A percentile compares a stretch with the other conserved stretches of the same genome.
Evolutionary conservation across 1,139 yeast genomes (phyloP).

Genomic region (Sugiyamaella castrensis): DNA sequence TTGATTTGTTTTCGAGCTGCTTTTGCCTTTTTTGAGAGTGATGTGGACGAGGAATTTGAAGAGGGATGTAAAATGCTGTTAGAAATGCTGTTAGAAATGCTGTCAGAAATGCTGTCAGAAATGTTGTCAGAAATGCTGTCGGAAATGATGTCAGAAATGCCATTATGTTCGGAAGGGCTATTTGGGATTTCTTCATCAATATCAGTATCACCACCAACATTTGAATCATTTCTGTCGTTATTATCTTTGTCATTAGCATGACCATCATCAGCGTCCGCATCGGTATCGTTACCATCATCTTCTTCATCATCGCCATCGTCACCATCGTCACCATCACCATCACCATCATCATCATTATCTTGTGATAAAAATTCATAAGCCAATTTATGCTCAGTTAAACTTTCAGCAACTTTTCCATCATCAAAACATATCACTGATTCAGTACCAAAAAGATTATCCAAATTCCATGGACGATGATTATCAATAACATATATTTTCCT

Average conservation of each 20-base stretch:
- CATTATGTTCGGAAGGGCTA: too few relatives aligned
- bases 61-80: too few relatives aligned
- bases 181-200: constrained; percentile 1
- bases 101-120: too few relatives aligned
- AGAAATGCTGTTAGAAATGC: background rate
- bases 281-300: constrained; percentile 13
- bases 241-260: constrained; percentile 34
- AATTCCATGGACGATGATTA: constrained; percentile 94
- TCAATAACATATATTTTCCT: constrained; percentile 76
- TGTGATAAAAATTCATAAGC: constrained; percentile 32
- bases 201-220: constrained; percentile 24
- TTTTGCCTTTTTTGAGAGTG: constrained; percentile 1
- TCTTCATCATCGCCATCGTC: constrained; percentile 26
- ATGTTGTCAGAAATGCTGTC: too few relatives aligned
- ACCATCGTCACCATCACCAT: constrained; percentile 33
- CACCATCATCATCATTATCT: constrained; percentile 35
- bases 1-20: constrained; percentile 12
- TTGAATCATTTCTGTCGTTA: constrained; percentile 26
- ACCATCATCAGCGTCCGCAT: constrained; percentile 23
- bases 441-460: constrained; percentile 88
- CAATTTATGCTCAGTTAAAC: constrained; percentile 26
- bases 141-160: background rate
- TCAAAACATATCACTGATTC: constrained; percentile 79
- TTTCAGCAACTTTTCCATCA: constrained; percentile 64
- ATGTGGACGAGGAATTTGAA: too few relatives aligned